Conservation (phyloP, 2,329 filamentous ascomycete genomes). For the Phoma herbarum region DNA sequence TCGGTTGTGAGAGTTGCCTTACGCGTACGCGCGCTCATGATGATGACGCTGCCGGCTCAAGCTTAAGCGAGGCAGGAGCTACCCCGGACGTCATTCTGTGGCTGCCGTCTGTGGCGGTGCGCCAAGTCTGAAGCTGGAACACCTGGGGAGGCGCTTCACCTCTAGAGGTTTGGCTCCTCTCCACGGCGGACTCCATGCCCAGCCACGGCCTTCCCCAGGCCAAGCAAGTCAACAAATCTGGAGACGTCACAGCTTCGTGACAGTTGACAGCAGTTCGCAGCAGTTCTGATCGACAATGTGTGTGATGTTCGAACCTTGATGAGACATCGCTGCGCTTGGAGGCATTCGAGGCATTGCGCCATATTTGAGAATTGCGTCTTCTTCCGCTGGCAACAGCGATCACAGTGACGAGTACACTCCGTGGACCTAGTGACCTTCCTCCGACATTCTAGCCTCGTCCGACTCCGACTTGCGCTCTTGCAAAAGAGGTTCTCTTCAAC, state of each 20-base stretch:
- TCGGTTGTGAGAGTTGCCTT: slow-evolving; percentile 5
- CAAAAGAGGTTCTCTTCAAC: slow-evolving; percentile 4
- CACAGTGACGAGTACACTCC: slow-evolving; percentile 1
- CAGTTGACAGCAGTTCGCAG: slow-evolving; percentile 21
- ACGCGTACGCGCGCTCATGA: slow-evolving; percentile 11
- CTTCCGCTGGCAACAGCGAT: not conserved
- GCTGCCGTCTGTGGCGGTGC: slow-evolving; percentile 12
- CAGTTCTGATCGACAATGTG: slow-evolving; percentile 4
- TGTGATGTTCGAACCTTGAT: not conserved
- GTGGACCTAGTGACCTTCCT: slow-evolving; percentile 8
- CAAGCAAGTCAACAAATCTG: slow-evolving; percentile 19
- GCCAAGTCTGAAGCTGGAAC: slow-evolving; percentile 8
- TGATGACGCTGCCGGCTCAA: slow-evolving; percentile 14
- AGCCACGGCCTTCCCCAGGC: slow-evolving; percentile 21
- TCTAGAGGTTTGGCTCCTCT: slow-evolving; percentile 18
- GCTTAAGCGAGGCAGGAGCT: slow-evolving; percentile 16
- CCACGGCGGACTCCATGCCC: slow-evolving; percentile 20
- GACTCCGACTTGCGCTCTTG: slow-evolving; percentile 10
- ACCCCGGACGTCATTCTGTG: slow-evolving; percentile 16
- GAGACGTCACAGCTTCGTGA: slow-evolving; percentile 11
- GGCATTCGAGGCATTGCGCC: not conserved
- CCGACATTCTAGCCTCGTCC: slow-evolving; percentile 12
- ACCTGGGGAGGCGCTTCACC: slow-evolving; percentile 8
- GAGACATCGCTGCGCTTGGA: not conserved
- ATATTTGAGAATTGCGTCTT: not conserved